These are phyloP conservation scores for Umbellularia californica DNA, from an alignment of 164 flowering plant species.

Conservation along the genomic window DNA sequence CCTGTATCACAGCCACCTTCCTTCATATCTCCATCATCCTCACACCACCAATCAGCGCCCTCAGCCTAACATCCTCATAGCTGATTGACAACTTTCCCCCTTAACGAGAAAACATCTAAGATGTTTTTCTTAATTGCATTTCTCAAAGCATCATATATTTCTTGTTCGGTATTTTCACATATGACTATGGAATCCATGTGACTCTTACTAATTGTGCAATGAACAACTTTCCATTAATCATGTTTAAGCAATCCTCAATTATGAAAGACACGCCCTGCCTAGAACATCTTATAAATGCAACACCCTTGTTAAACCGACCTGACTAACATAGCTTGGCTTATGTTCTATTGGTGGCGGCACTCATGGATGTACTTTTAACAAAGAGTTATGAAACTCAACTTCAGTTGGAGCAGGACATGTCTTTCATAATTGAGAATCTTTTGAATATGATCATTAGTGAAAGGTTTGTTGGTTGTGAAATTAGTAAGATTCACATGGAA, in stretches of 20 bases:
- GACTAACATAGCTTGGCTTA: constrained; percentile 78
- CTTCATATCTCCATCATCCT: too few species aligned
- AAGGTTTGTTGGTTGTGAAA: constrained; percentile 31
- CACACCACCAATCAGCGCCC: too few species aligned
- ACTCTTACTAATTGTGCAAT: constrained; percentile 35
- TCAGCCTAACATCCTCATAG: constrained; percentile 6
- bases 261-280: constrained; percentile 35
- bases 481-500: constrained; percentile 32
- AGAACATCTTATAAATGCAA: constrained; percentile 55
- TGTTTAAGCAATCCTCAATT: constrained; percentile 32
- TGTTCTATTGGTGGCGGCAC: constrained; percentile 27
- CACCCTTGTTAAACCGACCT: constrained; percentile 65
- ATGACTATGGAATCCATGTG: constrained; percentile 38
- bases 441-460: constrained; percentile 44
- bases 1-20: too few species aligned
- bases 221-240: constrained; percentile 48
- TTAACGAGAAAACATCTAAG: constrained; percentile 48
- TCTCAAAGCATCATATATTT: constrained; percentile 44
- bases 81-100: constrained; percentile 52
- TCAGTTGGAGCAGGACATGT: constrained; percentile 30
- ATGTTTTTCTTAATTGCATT: constrained; percentile 43
- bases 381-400: constrained; percentile 43
- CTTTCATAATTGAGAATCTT: constrained; percentile 36
- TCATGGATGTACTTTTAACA: constrained; percentile 44
- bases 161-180: constrained; percentile 50